These are phyloP conservation scores for Paradendryphiella salina DNA, from an alignment of 2,329 filamentous ascomycete species.

Conservation along the genomic window DNA sequence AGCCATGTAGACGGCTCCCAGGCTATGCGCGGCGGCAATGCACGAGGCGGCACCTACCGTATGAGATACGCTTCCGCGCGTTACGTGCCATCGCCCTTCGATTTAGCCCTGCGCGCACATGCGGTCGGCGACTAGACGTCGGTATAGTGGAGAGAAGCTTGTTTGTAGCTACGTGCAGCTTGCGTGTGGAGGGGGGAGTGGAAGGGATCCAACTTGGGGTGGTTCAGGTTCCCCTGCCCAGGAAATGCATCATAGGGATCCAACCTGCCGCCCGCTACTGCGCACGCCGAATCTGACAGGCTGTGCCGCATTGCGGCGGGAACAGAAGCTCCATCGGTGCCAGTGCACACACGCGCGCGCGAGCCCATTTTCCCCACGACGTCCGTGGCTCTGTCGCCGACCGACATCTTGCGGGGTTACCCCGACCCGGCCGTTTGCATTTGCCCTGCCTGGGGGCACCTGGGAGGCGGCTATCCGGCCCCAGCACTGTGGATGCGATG, in stretches of 20 bases:
- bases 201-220: conserved; percentile 5
- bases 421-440: not conserved
- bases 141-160: not conserved
- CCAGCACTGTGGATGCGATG: conserved; percentile 2
- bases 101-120: conserved; percentile 24
- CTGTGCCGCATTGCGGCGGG: conserved; percentile 12
- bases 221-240: conserved; percentile 7
- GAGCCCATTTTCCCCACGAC: not conserved
- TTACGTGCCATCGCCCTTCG: conserved; percentile 53
- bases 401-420: not conserved
- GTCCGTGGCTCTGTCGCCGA: not conserved
- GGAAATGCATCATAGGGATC: conserved; percentile 8
- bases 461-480: conserved; percentile 7
- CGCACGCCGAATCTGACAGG: conserved; percentile 8
- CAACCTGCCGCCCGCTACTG: conserved; percentile 2
- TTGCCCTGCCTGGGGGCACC: not conserved
- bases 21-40: conserved; percentile 4
- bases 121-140: conserved; percentile 9
- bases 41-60: conserved; percentile 48
- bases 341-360: not conserved
- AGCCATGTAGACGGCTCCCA: not conserved
- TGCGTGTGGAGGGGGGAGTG: not conserved
- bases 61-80: conserved; percentile 58
- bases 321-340: not conserved
- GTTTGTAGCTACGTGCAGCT: not conserved